Evolutionary conservation across 257 asterid genomes (phyloP), one percentile per base, ranked within the genome.

Genomic region (Solanum arcanum): DNA sequence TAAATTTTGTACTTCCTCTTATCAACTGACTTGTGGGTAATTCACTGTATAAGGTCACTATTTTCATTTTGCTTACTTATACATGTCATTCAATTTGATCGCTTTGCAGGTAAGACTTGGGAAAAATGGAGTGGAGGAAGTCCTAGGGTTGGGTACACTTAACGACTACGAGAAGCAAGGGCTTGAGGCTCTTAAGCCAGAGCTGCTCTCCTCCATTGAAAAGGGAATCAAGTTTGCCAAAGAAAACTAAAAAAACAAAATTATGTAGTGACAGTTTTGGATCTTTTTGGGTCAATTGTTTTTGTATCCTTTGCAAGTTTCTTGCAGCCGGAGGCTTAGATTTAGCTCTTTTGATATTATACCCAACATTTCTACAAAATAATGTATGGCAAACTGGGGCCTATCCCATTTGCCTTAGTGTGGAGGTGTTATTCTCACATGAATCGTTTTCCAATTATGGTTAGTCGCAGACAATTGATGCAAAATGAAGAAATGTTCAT

Each of bases 111-210:
- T 93, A 90, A 95, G 91, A 87, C 98, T 94, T 10, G 96, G 98
- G 27, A 94, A 91, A 92, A 93, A 94, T 78, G 98, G 98, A 12
- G 98, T 93, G 83, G 98, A 95, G 86, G 98, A 95, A 88, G 92
- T 95, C 31, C 86, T 93, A 64, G 98, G 96, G 7, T 77, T 95
- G 88, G 98, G 98, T 35, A 89, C 92, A 0, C 89, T 94, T 25
- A 87, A 95, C 6, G 96, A 91, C 75, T 95, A 35, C 2, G 98
- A 95, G 94, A 90, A 95, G 86, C 91, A 92, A 88, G 98, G 98
- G 31, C 88, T 95, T 49, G 96, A 95, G 88, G 95, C 96, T 86
- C 93, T 95, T 7, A 90, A 90, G 90, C 93, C 94, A 0, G 98
- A 95, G 88, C 88, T 95, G 52, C 91, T 88, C 81, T 49, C 95